Percentiles rank a stretch among this genome's conserved stretches.
Conservation (phyloP, 2,329 filamentous ascomycete species). For the Kalaharituber pfeilii region DNA sequence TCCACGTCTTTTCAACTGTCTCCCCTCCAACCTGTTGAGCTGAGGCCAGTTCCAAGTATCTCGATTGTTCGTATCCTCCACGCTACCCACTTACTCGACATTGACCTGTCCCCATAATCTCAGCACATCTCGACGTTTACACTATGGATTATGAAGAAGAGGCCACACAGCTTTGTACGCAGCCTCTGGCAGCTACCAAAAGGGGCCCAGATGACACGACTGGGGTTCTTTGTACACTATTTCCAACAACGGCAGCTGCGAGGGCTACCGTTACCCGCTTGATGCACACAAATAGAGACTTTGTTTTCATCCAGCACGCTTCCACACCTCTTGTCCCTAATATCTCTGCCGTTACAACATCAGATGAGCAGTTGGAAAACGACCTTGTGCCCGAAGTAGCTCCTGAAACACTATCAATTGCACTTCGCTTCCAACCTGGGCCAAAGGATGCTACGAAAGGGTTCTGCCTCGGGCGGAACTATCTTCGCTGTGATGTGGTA, state of each 20-base stretch:
- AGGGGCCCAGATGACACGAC: slow-evolving; percentile 13
- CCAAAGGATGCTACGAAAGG: slow-evolving; percentile 48
- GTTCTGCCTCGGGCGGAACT: slow-evolving; percentile 74
- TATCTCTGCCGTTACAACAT: neutral
- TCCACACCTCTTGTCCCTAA: neutral
- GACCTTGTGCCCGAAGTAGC: neutral
- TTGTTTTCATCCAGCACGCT: slow-evolving; percentile 12
- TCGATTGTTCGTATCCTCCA: slow-evolving; percentile 1
- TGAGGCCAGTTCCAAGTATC: no score
- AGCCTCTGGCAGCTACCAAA: slow-evolving; percentile 19
- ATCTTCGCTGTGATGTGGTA: slow-evolving; percentile 50
- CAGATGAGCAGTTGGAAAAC: neutral
- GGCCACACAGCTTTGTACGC: slow-evolving; percentile 20
- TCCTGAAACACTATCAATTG: slow-evolving; percentile 9
- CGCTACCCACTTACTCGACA: neutral
- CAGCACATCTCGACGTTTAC: neutral
- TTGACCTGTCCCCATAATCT: neutral
- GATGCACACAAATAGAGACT: neutral
- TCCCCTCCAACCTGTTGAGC: no score
- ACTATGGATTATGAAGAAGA: slow-evolving; percentile 16
- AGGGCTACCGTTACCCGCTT: slow-evolving; percentile 15
- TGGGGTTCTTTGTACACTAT: slow-evolving; percentile 19
- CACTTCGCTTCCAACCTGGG: slow-evolving; percentile 14
- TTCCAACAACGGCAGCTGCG: slow-evolving; percentile 20
- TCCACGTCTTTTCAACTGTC: no score